Evolutionary conservation across 306 rosid species (phyloP).

Genomic region (Corylus heterophylla): DNA sequence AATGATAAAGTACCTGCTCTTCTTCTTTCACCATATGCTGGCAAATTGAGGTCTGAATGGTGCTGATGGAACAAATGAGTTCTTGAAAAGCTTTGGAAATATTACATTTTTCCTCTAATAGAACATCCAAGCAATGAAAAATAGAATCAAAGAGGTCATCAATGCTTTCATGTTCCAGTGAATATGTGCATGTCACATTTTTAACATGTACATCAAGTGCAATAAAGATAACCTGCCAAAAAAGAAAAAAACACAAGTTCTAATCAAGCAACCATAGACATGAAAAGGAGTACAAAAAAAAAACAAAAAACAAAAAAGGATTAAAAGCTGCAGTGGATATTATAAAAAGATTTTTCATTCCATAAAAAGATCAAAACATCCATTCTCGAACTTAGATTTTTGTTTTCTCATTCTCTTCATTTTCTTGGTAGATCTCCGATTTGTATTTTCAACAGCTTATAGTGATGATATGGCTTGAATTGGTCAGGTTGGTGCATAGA

Average conservation of each 20-base stretch:
- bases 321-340: background rate
- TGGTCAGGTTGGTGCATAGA: no score
- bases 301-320: background rate
- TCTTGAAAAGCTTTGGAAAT: slow-evolving; percentile 62
- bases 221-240: slow-evolving; percentile 69
- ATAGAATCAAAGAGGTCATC: slow-evolving; percentile 59
- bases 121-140: slow-evolving; percentile 52
- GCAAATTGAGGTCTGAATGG: slow-evolving; percentile 53
- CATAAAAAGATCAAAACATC: background rate
- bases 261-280: background rate
- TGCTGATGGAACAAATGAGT: slow-evolving; percentile 66
- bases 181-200: slow-evolving; percentile 69
- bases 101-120: slow-evolving; percentile 40
- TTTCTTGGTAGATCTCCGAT: background rate
- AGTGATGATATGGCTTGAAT: no score
- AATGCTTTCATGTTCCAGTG: slow-evolving; percentile 68
- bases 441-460: background rate
- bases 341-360: background rate
- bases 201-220: slow-evolving; percentile 67
- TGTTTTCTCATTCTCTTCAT: background rate
- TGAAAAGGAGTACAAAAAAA: background rate
- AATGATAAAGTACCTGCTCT: slow-evolving; percentile 60
- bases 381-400: background rate
- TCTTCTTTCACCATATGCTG: slow-evolving; percentile 94
- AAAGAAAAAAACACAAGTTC: slow-evolving; percentile 6